These are phyloP conservation scores for Lyophyllum atratum DNA, from an alignment of 768 basidiomycete species.

Conservation along the genomic window DNA sequence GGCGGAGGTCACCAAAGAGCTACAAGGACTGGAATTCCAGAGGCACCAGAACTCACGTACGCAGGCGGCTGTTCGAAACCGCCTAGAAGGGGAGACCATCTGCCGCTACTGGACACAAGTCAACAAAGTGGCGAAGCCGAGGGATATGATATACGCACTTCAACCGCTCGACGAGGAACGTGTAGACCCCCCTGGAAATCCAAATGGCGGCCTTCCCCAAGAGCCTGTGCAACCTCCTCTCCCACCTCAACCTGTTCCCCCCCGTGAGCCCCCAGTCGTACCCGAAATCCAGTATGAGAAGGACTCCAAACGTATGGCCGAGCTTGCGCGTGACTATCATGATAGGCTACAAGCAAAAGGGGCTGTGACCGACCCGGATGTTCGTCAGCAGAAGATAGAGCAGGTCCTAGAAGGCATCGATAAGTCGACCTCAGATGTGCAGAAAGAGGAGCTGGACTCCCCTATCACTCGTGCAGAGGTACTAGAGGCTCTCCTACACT, in stretches of 20 bases:
- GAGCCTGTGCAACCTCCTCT: background rate
- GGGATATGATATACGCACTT: constrained; percentile 10
- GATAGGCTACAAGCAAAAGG: background rate
- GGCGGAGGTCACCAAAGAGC: background rate
- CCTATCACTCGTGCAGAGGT: background rate
- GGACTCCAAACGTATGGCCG: constrained; percentile 1
- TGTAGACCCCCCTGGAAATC: background rate
- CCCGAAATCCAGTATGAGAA: background rate
- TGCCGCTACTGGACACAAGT: constrained; percentile 10
- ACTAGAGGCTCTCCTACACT: background rate
- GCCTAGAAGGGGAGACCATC: constrained; percentile 14
- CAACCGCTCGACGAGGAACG: background rate
- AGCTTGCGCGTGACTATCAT: constrained; percentile 9
- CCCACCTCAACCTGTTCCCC: background rate
- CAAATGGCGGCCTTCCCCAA: background rate
- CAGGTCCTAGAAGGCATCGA: background rate
- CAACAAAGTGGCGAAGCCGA: constrained; percentile 13
- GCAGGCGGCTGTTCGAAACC: background rate
- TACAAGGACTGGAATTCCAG: background rate
- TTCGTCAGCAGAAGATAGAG: background rate
- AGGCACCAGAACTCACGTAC: constrained; percentile 5
- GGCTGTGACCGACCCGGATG: background rate
- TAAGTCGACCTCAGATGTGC: background rate
- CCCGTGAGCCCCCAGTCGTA: background rate
- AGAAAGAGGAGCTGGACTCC: background rate